phyloP scores from a whole-genome alignment of 345 rosid species.

The Noccaea caerulescens region DNA sequence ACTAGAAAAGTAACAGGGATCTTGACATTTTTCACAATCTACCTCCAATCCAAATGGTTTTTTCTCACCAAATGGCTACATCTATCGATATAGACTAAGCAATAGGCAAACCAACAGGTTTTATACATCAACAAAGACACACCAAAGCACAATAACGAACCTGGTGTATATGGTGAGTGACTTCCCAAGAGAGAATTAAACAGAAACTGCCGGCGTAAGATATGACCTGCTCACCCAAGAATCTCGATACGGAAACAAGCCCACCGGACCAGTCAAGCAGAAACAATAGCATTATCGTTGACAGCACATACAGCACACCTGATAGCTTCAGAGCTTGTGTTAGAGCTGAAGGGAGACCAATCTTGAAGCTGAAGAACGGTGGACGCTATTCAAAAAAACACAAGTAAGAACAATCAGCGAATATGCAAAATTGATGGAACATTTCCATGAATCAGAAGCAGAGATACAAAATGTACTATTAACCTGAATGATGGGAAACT shows the following conservation, averaged over 20 bases:
- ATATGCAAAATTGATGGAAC: not conserved
- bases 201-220: conserved; percentile 61
- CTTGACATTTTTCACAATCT: not conserved
- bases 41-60: not conserved
- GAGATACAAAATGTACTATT: not conserved
- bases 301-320: conserved; percentile 49
- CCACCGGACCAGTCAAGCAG: conserved; percentile 47
- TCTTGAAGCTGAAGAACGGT: conserved; percentile 83
- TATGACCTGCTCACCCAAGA: conserved; percentile 59
- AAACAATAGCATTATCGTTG: conserved; percentile 53
- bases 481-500: conserved; percentile 94
- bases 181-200: conserved; percentile 84
- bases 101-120: conserved; percentile 6
- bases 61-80: not conserved
- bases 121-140: not conserved
- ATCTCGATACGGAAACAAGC: conserved; percentile 50
- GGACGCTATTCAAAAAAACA: conserved; percentile 61
- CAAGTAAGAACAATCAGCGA: conserved; percentile 23
- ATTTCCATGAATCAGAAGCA: conserved; percentile 10
- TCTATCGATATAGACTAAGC: not conserved
- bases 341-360: conserved; percentile 69
- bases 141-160: conserved; percentile 46
- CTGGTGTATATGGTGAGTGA: conserved; percentile 80
- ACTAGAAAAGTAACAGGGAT: not conserved
- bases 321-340: conserved; percentile 66